Percentiles rank a stretch among this genome's conserved stretches.
These are phyloP conservation scores for Pulveroboletus sp. DNA, from an alignment of 768 basidiomycete genomes.

Conservation along the genomic window DNA sequence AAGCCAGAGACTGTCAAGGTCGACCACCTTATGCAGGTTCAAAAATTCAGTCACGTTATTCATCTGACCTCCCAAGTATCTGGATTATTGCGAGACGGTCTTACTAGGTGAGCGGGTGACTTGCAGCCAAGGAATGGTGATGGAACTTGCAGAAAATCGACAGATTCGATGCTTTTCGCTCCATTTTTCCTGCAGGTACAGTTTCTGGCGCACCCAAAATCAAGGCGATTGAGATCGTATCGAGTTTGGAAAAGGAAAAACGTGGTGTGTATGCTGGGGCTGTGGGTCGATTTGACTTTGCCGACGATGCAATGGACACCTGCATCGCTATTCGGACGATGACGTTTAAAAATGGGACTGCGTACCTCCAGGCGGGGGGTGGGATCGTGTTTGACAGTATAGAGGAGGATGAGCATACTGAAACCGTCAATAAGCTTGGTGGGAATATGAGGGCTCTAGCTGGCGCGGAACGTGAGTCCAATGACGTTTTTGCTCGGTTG, in stretches of 20 bases:
- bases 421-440: slow-evolving; percentile 92
- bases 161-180: slow-evolving; percentile 97
- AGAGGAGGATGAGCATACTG: slow-evolving; percentile 95
- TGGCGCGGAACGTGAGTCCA: slow-evolving; percentile 77
- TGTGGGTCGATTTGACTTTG: slow-evolving; percentile 97
- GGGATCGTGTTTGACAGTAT: slow-evolving; percentile 97
- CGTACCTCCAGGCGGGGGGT: slow-evolving; percentile 93
- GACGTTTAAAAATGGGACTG: slow-evolving; percentile 90
- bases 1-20: slow-evolving; percentile 94
- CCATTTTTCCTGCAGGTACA: slow-evolving; percentile 98
- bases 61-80: slow-evolving; percentile 96
- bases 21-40: slow-evolving; percentile 88
- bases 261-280: slow-evolving; percentile 96
- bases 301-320: slow-evolving; percentile 92
- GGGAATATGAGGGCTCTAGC: slow-evolving; percentile 86
- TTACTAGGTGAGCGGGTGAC: slow-evolving; percentile 61
- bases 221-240: slow-evolving; percentile 93
- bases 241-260: slow-evolving; percentile 80
- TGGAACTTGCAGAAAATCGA: slow-evolving; percentile 1
- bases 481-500: slow-evolving; percentile 1
- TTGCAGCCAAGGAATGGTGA: neutral
- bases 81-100: slow-evolving; percentile 75
- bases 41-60: slow-evolving; percentile 98
- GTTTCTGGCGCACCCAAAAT: slow-evolving; percentile 99
- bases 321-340: slow-evolving; percentile 99